phyloP scores from a whole-genome alignment of 2,329 filamentous ascomycete genomes.

The Fusarium transvaalense region DNA sequence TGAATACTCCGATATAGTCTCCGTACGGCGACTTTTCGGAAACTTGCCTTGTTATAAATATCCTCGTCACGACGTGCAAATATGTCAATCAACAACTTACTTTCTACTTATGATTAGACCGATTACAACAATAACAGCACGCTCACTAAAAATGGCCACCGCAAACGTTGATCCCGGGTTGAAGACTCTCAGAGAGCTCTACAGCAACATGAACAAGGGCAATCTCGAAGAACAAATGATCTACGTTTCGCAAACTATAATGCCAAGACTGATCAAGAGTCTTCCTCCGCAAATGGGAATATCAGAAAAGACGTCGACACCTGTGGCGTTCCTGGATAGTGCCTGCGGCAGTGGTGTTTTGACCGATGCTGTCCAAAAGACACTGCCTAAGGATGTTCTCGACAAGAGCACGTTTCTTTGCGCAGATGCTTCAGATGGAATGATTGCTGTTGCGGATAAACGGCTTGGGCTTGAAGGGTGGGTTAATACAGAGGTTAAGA shows the following conservation, averaged over 20 bases:
- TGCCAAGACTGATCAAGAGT: constrained; percentile 36
- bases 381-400: constrained; percentile 55
- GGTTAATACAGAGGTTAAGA: constrained; percentile 58
- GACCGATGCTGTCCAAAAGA: constrained; percentile 58
- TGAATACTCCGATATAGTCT: constrained; percentile 26
- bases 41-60: constrained; percentile 22
- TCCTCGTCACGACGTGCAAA: not conserved
- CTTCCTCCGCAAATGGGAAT: constrained; percentile 48
- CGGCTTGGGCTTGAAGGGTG: constrained; percentile 59
- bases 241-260: constrained; percentile 36
- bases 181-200: constrained; percentile 36
- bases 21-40: constrained; percentile 42
- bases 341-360: constrained; percentile 67
- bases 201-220: constrained; percentile 26
- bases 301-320: constrained; percentile 31
- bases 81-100: not conserved
- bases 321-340: constrained; percentile 62
- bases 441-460: constrained; percentile 57
- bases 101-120: constrained; percentile 1
- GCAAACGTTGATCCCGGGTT: constrained; percentile 4
- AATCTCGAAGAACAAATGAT: constrained; percentile 35
- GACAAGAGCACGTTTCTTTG: constrained; percentile 61
- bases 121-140: not conserved
- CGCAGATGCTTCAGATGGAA: constrained; percentile 59
- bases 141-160: constrained; percentile 21